Conservation (phyloP, 345 rosid genomes). For the Cochlearia excelsa region DNA sequence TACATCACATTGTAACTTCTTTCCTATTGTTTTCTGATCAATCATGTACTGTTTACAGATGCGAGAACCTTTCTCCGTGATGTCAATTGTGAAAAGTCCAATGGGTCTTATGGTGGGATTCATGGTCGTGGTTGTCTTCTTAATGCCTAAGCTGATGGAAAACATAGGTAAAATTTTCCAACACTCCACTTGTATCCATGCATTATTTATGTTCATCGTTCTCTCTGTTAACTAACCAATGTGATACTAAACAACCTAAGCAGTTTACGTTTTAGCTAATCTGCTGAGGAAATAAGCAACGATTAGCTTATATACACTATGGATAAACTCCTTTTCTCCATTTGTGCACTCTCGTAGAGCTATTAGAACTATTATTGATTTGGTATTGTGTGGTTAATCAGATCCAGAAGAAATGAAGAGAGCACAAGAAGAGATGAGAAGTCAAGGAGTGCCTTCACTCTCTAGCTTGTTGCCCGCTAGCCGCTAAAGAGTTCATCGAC, state of each 20-base stretch:
- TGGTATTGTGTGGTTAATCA: conserved; percentile 36
- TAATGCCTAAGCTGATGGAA: conserved; percentile 95
- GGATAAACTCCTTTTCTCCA: neutral
- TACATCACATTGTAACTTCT: conserved; percentile 18
- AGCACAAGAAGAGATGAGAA: conserved; percentile 94
- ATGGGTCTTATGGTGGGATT: conserved; percentile 99
- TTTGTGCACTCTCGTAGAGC: neutral
- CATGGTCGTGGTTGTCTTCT: conserved; percentile 83
- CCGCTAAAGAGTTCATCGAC: conserved; percentile 26
- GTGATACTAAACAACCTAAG: neutral
- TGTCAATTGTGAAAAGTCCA: conserved; percentile 87
- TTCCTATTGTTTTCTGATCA: conserved; percentile 20
- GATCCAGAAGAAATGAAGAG: conserved; percentile 95
- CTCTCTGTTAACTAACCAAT: conserved; percentile 5
- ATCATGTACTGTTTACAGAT: conserved; percentile 47
- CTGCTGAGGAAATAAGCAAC: conserved; percentile 12
- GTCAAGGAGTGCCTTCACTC: conserved; percentile 87
- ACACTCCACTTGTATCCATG: conserved; percentile 14
- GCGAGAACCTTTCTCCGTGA: conserved; percentile 81
- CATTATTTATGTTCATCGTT: conserved; percentile 7
- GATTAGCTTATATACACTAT: conserved; percentile 7
- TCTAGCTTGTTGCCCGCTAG: conserved; percentile 64
- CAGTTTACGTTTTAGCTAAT: neutral
- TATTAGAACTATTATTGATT: conserved; percentile 9
- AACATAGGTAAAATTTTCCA: conserved; percentile 63